A percentile compares a stretch with the other conserved stretches of the same genome.
These are phyloP conservation scores for Salvia miltiorrhiza DNA, from an alignment of 257 asterid species.

Conservation along the genomic window DNA sequence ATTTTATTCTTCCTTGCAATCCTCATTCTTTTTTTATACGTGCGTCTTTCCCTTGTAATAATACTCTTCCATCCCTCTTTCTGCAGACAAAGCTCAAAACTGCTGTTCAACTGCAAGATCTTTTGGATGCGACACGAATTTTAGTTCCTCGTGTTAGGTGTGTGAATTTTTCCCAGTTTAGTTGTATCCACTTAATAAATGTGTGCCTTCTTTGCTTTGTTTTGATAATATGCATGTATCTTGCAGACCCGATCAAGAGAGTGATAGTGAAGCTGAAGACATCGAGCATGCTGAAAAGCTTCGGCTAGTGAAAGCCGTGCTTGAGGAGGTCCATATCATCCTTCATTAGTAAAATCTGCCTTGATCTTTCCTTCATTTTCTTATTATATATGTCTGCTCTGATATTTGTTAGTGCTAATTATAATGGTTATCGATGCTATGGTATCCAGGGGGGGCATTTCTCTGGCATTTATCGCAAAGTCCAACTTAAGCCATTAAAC, in stretches of 20 bases:
- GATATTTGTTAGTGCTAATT: not conserved
- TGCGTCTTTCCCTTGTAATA: constrained; percentile 14
- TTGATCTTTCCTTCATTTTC: not conserved
- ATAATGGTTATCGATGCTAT: constrained; percentile 11
- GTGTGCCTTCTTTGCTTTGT: not conserved
- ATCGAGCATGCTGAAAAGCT: constrained; percentile 98
- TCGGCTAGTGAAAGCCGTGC: constrained; percentile 99
- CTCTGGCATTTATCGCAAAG: constrained; percentile 96
- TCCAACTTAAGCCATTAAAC: constrained; percentile 88
- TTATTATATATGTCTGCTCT: not conserved
- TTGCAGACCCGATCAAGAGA: constrained; percentile 79
- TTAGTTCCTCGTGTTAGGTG: constrained; percentile 88
- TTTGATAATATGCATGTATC: constrained; percentile 3
- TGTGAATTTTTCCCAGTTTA: not conserved
- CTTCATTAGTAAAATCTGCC: not conserved
- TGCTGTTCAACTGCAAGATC: constrained; percentile 97
- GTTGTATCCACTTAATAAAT: not conserved
- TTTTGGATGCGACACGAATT: constrained; percentile 91
- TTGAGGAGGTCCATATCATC: constrained; percentile 73
- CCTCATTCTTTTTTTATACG: constrained; percentile 5
- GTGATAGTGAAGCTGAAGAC: constrained; percentile 98
- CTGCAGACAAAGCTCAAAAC: constrained; percentile 89
- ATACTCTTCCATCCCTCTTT: constrained; percentile 20
- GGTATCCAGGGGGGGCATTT: constrained; percentile 91
- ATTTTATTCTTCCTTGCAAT: constrained; percentile 16